phyloP scores from a whole-genome alignment of 345 rosid genomes.

The Gossypium rotundifolium region DNA sequence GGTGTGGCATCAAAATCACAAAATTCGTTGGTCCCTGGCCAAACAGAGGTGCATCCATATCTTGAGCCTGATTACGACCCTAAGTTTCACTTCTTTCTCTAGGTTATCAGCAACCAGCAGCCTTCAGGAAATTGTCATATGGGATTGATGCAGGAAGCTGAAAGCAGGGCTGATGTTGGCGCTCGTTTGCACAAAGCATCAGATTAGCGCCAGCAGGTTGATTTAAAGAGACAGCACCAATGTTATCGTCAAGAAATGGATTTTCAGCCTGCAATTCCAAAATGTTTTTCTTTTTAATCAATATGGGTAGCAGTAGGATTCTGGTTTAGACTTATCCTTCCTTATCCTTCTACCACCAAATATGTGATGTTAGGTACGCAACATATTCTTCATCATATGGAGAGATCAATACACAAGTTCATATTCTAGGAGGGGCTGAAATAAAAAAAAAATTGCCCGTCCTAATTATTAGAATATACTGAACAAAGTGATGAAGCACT shows the following conservation, averaged over 20 bases:
- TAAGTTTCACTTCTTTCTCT: background rate
- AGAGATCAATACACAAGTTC: background rate
- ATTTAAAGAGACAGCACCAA: constrained; percentile 12
- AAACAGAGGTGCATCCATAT: background rate
- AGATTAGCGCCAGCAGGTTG: constrained; percentile 16
- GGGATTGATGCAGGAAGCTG: constrained; percentile 59
- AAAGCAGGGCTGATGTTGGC: constrained; percentile 40
- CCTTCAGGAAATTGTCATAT: constrained; percentile 50
- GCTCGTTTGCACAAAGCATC: constrained; percentile 36
- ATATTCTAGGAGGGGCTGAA: background rate
- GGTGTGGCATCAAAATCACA: background rate
- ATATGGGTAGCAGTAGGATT: background rate
- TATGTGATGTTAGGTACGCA: background rate
- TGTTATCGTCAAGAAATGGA: constrained; percentile 37
- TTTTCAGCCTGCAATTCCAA: constrained; percentile 35
- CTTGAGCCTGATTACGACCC: background rate
- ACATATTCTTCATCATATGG: background rate
- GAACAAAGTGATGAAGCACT: background rate
- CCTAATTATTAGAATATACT: background rate
- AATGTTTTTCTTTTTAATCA: background rate
- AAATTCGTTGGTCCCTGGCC: background rate
- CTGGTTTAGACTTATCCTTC: background rate
- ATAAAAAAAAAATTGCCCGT: background rate
- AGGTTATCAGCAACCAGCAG: constrained; percentile 47
- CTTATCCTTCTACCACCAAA: background rate